Evolutionary conservation across 768 basidiomycete species (phyloP).

Genomic region (Boletus subcaerulescens): DNA sequence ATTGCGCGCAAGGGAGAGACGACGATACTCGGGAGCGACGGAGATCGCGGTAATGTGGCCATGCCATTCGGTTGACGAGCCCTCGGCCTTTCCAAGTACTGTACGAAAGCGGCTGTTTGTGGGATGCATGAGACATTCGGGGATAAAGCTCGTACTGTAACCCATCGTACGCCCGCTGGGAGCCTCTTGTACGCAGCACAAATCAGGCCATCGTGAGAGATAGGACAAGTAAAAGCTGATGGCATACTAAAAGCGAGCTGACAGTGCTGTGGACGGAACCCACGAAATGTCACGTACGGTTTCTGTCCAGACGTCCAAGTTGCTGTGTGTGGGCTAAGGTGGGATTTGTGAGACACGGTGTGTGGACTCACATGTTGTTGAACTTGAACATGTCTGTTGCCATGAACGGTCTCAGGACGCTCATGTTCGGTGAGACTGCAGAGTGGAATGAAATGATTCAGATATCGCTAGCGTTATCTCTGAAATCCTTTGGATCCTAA

Average conservation of each 20-base stretch:
- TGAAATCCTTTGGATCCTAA: slow-evolving; percentile 26
- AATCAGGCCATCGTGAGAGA: slow-evolving; percentile 87
- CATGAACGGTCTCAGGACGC: slow-evolving; percentile 79
- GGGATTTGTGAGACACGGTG: neutral
- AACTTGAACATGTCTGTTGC: slow-evolving; percentile 90
- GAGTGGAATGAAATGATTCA: neutral
- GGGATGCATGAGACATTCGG: slow-evolving; percentile 1
- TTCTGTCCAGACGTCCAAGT: slow-evolving; percentile 96
- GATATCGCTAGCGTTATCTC: neutral
- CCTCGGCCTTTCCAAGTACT: slow-evolving; percentile 97
- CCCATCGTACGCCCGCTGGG: slow-evolving; percentile 87
- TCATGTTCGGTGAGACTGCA: slow-evolving; percentile 35
- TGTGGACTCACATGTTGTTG: slow-evolving; percentile 72
- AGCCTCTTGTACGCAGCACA: slow-evolving; percentile 80
- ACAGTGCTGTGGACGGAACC: neutral
- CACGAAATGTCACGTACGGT: slow-evolving; percentile 55
- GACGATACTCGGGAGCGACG: slow-evolving; percentile 91
- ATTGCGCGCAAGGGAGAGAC: slow-evolving; percentile 78
- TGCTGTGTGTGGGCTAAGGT: slow-evolving; percentile 46
- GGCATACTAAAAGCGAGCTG: slow-evolving; percentile 56
- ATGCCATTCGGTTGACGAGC: slow-evolving; percentile 71
- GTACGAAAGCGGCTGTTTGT: slow-evolving; percentile 3
- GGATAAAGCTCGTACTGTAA: slow-evolving; percentile 61
- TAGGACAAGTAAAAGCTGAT: slow-evolving; percentile 88
- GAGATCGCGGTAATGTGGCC: slow-evolving; percentile 95